Evolutionary conservation across 306 rosid genomes (phyloP), one percentile per base, ranked within the genome.

Genomic region (Clitoria ternatea): DNA sequence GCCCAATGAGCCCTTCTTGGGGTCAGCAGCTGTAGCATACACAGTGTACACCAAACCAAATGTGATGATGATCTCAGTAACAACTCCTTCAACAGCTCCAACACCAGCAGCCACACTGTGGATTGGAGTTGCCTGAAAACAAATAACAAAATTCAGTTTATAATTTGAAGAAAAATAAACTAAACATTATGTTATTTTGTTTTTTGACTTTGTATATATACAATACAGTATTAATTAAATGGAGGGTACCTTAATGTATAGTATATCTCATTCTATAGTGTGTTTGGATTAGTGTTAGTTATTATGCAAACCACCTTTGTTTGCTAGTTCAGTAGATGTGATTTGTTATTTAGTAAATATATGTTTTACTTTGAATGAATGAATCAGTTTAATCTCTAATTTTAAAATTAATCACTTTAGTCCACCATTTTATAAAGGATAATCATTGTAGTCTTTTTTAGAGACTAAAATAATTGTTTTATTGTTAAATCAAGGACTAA

Each of bases 21-120:
- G 98, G 27, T 92, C 98, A 60, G 96, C 96, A 76, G 96, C 98
- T 52, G 96, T 92, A 56, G 98, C 98, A 37, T 83, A 90, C 12
- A 92, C 98, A 0, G 96, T 90, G 92, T 92, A 92, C 1, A 92
- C 98, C 82, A 92, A 75, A 17, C 76, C 92, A 71, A 92, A 92
- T 47, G 98, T 90, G 79, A 83, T 86, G 61, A 92, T 62, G 55
- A 88, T 88, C 84, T 92, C 96, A 32, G 80, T 70, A 6, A 88
- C 87, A 2, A 90, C 88, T 87, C 93, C 97, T 79, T 85, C 76
- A 45, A 81, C 12, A 9, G 71, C 86, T 59, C 97, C 94, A 13
- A 90, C 85, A 71, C 90, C 96, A 0, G 87, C 69, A 6, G 87
- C 90, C 10, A 92, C 62, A 61, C 92, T 65, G 80, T 92, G 98